phyloP scores from a whole-genome alignment of 1,139 yeast genomes.

The Sugiyamaella grinbergsii region DNA sequence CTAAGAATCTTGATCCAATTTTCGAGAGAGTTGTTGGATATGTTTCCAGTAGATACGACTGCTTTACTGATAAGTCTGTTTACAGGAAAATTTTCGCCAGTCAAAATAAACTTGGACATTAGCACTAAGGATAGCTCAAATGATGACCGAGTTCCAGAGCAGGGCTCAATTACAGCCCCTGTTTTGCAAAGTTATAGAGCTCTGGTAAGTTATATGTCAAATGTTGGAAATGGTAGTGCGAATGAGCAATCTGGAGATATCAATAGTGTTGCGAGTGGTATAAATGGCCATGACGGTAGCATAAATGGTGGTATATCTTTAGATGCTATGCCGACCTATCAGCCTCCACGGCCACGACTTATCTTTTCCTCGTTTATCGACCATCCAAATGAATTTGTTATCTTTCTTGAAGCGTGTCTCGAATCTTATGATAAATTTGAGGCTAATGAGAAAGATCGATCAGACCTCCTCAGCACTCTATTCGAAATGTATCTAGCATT shows the following conservation, averaged over 20 bases:
- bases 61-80: conserved; percentile 80
- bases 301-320: background rate
- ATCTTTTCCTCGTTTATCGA: conserved; percentile 84
- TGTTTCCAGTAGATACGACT: conserved; percentile 79
- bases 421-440: conserved; percentile 77
- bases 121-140: conserved; percentile 2
- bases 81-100: conserved; percentile 76
- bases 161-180: conserved; percentile 38
- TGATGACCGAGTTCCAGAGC: conserved; percentile 21
- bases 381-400: conserved; percentile 85
- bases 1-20: conserved; percentile 67
- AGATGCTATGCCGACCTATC: conserved; percentile 61
- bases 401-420: conserved; percentile 90
- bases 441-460: conserved; percentile 67
- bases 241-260: conserved; percentile 9
- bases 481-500: conserved; percentile 78
- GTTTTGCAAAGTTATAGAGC: conserved; percentile 71
- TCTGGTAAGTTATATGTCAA: conserved; percentile 65
- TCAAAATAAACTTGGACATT: conserved; percentile 28
- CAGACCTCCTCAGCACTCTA: conserved; percentile 72
- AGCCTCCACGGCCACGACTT: conserved; percentile 88
- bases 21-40: conserved; percentile 65
- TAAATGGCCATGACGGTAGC: background rate
- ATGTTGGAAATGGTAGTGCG: conserved; percentile 7
- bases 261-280: conserved; percentile 14